A percentile compares a stretch with the other conserved stretches of the same genome.
Conservation (phyloP, 495 filamentous ascomycete species). For the Penicillium silybi region DNA sequence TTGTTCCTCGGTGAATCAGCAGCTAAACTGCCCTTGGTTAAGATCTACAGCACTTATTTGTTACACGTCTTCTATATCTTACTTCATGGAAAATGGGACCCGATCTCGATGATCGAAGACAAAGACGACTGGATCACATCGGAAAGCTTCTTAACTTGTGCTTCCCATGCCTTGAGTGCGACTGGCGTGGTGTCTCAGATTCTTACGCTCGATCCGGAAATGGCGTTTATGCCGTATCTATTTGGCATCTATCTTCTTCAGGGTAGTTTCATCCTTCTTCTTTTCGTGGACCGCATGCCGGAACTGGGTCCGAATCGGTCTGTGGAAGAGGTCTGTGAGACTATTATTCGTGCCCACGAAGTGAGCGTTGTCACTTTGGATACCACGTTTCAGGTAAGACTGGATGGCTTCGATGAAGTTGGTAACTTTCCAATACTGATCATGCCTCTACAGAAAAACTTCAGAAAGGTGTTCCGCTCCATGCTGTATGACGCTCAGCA, state of each 20-base stretch:
- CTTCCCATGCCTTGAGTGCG: slow-evolving; percentile 51
- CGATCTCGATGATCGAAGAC: slow-evolving; percentile 54
- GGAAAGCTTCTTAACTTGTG: slow-evolving; percentile 47
- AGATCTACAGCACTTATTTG: slow-evolving; percentile 41
- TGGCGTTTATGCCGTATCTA: slow-evolving; percentile 60
- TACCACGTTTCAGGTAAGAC: slow-evolving; percentile 55
- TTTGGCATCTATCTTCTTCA: slow-evolving; percentile 60
- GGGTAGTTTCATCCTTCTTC: slow-evolving; percentile 53
- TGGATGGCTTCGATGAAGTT: background rate
- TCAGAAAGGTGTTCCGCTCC: slow-evolving; percentile 16
- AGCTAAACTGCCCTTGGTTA: slow-evolving; percentile 10
- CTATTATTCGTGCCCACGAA: slow-evolving; percentile 56
- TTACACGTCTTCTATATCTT: slow-evolving; percentile 58
- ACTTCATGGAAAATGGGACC: slow-evolving; percentile 56
- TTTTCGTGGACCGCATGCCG: slow-evolving; percentile 53
- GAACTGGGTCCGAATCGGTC: slow-evolving; percentile 48
- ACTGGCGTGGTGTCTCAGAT: slow-evolving; percentile 52
- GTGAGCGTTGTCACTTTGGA: slow-evolving; percentile 57
- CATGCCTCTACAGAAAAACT: slow-evolving; percentile 13
- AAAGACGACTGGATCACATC: slow-evolving; percentile 57
- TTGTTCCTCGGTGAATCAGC: background rate
- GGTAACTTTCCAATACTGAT: background rate
- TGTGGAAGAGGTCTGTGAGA: slow-evolving; percentile 54
- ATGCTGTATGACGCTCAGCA: slow-evolving; percentile 20
- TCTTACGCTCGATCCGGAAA: slow-evolving; percentile 51